Conservation (phyloP, 805 yeast species). For the Starmerella tilneyi region DNA sequence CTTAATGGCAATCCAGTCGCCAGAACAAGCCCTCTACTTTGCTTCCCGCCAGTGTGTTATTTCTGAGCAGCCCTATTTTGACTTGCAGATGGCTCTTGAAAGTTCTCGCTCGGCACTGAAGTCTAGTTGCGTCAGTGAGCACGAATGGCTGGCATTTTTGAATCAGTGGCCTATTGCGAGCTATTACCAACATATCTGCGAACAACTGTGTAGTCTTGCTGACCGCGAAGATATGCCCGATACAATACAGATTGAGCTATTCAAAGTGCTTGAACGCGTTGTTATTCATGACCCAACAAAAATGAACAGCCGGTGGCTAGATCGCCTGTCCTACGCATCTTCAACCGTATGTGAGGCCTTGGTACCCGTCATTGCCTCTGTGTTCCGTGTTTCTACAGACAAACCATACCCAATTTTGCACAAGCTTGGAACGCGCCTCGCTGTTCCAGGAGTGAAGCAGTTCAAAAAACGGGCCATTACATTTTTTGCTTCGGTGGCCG, state of each 20-base stretch:
- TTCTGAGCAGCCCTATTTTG: conserved; percentile 12
- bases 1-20: neutral
- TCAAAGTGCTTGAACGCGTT: conserved; percentile 10
- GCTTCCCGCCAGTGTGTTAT: conserved; percentile 13
- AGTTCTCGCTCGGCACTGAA: neutral
- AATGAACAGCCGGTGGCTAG: conserved; percentile 12
- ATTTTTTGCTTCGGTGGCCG: neutral
- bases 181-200: conserved; percentile 7
- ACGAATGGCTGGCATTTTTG: conserved; percentile 5
- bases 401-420: neutral
- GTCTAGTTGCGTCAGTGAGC: neutral
- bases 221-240: conserved; percentile 7
- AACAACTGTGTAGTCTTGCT: conserved; percentile 5
- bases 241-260: conserved; percentile 12
- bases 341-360: conserved; percentile 14
- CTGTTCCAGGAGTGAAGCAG: conserved; percentile 13
- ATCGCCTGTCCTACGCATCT: conserved; percentile 9
- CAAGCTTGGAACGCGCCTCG: conserved; percentile 5
- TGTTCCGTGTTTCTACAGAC: neutral
- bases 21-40: conserved; percentile 11
- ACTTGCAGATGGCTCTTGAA: conserved; percentile 4
- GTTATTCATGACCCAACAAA: neutral
- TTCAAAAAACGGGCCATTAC: conserved; percentile 8
- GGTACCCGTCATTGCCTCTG: conserved; percentile 8
- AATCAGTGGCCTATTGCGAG: conserved; percentile 6